Evolutionary conservation across 2,329 filamentous ascomycete genomes (phyloP), one percentile per base, ranked within the genome.

Genomic region (Ophiostoma sp.): DNA sequence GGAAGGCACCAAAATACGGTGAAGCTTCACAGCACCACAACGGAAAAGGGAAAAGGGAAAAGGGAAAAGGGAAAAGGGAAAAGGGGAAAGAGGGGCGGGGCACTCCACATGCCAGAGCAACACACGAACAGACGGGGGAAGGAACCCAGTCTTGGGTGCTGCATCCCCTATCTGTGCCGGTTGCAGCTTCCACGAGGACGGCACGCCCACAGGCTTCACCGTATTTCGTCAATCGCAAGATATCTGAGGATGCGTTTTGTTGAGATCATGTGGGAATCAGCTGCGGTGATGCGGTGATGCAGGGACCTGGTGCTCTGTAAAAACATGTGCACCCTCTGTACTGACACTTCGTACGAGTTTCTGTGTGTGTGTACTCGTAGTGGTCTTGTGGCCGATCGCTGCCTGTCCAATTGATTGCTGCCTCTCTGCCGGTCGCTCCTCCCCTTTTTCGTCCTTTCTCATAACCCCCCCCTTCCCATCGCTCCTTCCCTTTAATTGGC

Each of bases 401-500:
- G 45, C 45, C 49, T n/a, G 49, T 55, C n/a, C 27, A 18, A n/a
- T n/a, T 18, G 47, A 55, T 55, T 11, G 49, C 49, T 55, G 49
- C 18, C 49, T 55, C 49, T 7, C n/a, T 18, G 27, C 27, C 52
- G 1, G 52, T 36, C 36, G 58, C 36, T 62, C 36, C 27, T 62
- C 58, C 55, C 60, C 40, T 42, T 55, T 55, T 55, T 55, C 49
- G 55, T 40, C 27, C 55, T 40, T 60, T 38, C 55, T 55, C 49
- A 55, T 18, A 38, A 60, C 27, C 55, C 55, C 55, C n/a, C 55
- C 27, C 49, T 55, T 45, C 11, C 47, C 42, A 63, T 64, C 65
- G 47, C 41, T 27, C 49, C 55, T 66, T 64, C 67, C 67, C 47
- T 45, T 44, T 64, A 45, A 49, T 66, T 66, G 52, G 64, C 16